A percentile compares a stretch with the other conserved stretches of the same genome.
phyloP scores from a whole-genome alignment of 2,329 filamentous ascomycete genomes.

The Rutstroemia sydowiana region DNA sequence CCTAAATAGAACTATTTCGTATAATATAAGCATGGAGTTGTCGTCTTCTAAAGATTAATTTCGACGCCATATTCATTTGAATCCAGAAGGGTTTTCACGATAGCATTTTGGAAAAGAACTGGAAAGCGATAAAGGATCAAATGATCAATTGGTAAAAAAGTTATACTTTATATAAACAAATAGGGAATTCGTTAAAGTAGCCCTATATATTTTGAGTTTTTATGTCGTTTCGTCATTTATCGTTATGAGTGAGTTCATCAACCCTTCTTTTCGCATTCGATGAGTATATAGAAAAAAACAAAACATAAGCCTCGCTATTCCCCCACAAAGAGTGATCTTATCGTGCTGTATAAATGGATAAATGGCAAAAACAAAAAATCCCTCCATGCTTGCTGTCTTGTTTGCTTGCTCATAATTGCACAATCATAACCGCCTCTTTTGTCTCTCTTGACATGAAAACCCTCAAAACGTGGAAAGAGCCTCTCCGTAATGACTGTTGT shows the following conservation, averaged over 20 bases:
- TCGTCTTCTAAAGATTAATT: too few species aligned
- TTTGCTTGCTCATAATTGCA: conserved; percentile 22
- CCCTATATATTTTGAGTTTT: neutral
- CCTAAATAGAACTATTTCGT: too few species aligned
- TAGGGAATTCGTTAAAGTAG: conserved; percentile 5
- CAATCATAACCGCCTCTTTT: conserved; percentile 12
- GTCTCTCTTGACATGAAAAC: neutral
- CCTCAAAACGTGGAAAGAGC: conserved; percentile 5
- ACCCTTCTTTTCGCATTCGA: neutral
- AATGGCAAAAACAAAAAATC: conserved; percentile 14
- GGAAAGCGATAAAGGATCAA: neutral
- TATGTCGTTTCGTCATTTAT: neutral
- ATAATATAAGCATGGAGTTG: too few species aligned
- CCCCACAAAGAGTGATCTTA: neutral
- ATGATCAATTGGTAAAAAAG: neutral
- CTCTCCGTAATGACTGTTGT: conserved; percentile 25
- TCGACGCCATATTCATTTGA: too few species aligned
- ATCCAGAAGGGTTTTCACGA: too few species aligned
- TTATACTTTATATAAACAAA: neutral
- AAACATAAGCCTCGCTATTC: neutral
- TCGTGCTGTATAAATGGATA: neutral
- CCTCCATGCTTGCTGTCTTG: conserved; percentile 24
- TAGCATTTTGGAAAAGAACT: too few species aligned
- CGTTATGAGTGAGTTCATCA: neutral
- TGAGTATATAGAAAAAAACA: neutral